phyloP scores from a whole-genome alignment of 805 yeast genomes.

The Ascoidea tarda region DNA sequence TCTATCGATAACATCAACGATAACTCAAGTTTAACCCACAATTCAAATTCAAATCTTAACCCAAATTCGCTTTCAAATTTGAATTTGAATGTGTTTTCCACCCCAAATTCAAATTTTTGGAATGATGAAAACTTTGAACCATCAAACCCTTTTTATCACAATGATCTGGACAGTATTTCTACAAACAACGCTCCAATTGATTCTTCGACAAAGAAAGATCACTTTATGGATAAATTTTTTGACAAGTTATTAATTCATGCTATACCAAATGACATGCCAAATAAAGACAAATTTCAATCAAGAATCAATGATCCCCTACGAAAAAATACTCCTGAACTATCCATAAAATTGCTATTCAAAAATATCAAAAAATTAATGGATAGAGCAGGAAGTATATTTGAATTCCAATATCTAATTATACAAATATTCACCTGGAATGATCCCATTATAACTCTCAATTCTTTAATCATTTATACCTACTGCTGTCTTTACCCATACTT shows the following conservation, averaged over 20 bases:
- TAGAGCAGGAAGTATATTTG: constrained; percentile 42
- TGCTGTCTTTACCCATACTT: constrained; percentile 62
- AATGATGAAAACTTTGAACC: constrained; percentile 11
- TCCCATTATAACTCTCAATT: constrained; percentile 54
- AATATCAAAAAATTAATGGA: constrained; percentile 44
- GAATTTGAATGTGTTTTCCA: neutral
- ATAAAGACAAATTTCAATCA: constrained; percentile 25
- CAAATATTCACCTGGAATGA: constrained; percentile 60
- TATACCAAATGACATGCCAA: constrained; percentile 34
- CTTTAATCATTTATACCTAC: constrained; percentile 45
- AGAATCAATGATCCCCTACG: constrained; percentile 31
- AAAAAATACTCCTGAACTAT: constrained; percentile 33
- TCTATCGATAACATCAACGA: constrained; percentile 7
- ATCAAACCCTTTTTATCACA: too few species aligned
- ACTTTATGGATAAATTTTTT: constrained; percentile 44
- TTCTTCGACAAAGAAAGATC: constrained; percentile 17
- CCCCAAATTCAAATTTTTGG: constrained; percentile 9
- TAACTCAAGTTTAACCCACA: constrained; percentile 9
- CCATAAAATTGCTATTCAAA: constrained; percentile 38
- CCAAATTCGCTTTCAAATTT: neutral
- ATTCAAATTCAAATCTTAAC: constrained; percentile 11
- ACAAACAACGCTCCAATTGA: constrained; percentile 10
- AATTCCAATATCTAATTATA: constrained; percentile 44
- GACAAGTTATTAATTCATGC: constrained; percentile 38
- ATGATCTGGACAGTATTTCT: too few species aligned